phyloP scores from a whole-genome alignment of 768 basidiomycete genomes.

The Leccinum disarticulatum region DNA sequence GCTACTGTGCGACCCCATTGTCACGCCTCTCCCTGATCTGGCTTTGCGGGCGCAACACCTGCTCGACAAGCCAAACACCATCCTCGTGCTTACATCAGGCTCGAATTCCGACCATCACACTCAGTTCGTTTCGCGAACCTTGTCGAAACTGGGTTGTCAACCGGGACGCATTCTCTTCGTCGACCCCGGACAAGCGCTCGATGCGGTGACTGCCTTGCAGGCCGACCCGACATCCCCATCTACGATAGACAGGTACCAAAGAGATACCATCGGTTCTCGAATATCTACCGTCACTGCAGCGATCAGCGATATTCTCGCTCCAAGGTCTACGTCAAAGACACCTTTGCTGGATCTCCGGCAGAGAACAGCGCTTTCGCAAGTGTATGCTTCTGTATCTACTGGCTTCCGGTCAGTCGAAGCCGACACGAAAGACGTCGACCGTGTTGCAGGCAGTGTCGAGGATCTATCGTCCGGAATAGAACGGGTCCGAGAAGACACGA shows the following conservation, averaged over 20 bases:
- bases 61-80: constrained; percentile 39
- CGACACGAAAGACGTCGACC: constrained; percentile 36
- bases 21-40: constrained; percentile 46
- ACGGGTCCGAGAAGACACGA: constrained; percentile 37
- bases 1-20: constrained; percentile 60
- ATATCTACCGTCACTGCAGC: constrained; percentile 48
- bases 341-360: constrained; percentile 31
- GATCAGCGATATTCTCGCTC: constrained; percentile 30
- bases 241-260: constrained; percentile 64
- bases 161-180: constrained; percentile 42
- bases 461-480: constrained; percentile 40
- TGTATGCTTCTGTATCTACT: constrained; percentile 41
- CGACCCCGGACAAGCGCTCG: constrained; percentile 59
- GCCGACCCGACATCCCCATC: constrained; percentile 44
- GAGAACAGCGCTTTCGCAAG: constrained; percentile 39
- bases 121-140: constrained; percentile 21
- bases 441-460: constrained; percentile 35
- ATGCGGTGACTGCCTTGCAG: constrained; percentile 50
- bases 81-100: constrained; percentile 43
- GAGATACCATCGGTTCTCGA: constrained; percentile 58
- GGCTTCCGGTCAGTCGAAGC: constrained; percentile 33
- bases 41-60: constrained; percentile 24
- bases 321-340: constrained; percentile 3
- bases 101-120: constrained; percentile 15
- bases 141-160: constrained; percentile 23